These are phyloP conservation scores for Discostella pseudostelligera DNA, from an alignment of 108 stramenopile species.

Conservation along the genomic window DNA sequence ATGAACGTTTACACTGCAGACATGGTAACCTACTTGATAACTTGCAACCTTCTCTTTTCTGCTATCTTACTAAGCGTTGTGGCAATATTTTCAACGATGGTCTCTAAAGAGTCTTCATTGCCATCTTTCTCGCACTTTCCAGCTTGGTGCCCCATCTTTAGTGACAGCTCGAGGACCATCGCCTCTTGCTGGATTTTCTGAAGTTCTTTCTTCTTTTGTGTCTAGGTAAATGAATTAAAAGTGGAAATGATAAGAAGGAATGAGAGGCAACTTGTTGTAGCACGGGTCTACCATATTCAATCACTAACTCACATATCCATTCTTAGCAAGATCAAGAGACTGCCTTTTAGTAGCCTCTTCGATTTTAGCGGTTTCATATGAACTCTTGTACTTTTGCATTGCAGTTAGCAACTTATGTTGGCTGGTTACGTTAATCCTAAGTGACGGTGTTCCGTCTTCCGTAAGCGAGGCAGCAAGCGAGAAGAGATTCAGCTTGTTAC, in stretches of 20 bases:
- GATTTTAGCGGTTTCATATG: conserved; percentile 16
- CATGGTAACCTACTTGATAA: conserved; percentile 23
- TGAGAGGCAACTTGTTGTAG: neutral
- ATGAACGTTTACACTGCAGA: too few relatives aligned
- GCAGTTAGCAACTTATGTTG: conserved; percentile 23
- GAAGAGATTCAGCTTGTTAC: neutral
- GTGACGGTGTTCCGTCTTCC: conserved; percentile 21
- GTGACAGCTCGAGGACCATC: neutral
- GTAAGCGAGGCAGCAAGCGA: neutral
- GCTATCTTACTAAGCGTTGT: conserved; percentile 12
- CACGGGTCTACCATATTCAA: neutral
- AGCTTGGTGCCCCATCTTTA: conserved; percentile 12
- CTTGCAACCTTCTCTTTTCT: conserved; percentile 19
- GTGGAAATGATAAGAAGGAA: neutral
- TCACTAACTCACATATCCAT: conserved; percentile 1
- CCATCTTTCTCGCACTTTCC: neutral
- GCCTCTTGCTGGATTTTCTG: conserved; percentile 6
- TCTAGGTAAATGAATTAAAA: neutral
- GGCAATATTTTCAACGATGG: conserved; percentile 10
- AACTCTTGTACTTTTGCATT: conserved; percentile 31
- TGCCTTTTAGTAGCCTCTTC: conserved; percentile 13
- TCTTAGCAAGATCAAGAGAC: conserved; percentile 18
- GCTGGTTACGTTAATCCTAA: conserved; percentile 6
- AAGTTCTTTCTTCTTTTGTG: conserved; percentile 16
- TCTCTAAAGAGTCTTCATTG: conserved; percentile 7